These are phyloP conservation scores for Epichloe hybrida DNA, from an alignment of 2,329 filamentous ascomycete genomes.

Conservation along the genomic window DNA sequence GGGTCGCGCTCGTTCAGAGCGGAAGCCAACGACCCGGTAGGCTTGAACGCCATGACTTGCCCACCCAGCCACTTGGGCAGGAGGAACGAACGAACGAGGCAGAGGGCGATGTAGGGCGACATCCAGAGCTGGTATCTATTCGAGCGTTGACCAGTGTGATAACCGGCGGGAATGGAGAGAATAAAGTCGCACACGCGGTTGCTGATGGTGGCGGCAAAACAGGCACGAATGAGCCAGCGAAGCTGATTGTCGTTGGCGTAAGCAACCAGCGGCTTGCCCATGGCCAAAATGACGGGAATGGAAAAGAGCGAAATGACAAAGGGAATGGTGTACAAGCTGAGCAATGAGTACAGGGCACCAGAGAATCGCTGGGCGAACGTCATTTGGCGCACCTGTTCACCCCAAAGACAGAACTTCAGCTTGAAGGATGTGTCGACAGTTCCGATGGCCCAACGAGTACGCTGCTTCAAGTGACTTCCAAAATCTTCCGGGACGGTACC, in stretches of 20 bases:
- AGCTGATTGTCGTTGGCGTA: slow-evolving; percentile 39
- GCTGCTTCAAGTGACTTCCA: slow-evolving; percentile 42
- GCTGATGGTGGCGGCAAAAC: slow-evolving; percentile 35
- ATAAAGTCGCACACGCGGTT: slow-evolving; percentile 42
- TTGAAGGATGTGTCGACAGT: slow-evolving; percentile 47
- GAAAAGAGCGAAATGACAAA: slow-evolving; percentile 41
- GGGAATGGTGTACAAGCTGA: slow-evolving; percentile 42
- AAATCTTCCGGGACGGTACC: slow-evolving; percentile 46
- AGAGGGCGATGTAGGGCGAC: slow-evolving; percentile 46
- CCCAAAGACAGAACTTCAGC: slow-evolving; percentile 45
- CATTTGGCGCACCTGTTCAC: slow-evolving; percentile 39
- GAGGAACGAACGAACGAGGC: slow-evolving; percentile 42
- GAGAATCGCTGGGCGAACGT: slow-evolving; percentile 43
- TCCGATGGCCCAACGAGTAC: slow-evolving; percentile 40
- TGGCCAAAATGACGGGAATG: slow-evolving; percentile 44
- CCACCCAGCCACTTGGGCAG: slow-evolving; percentile 47
- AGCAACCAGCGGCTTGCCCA: slow-evolving; percentile 43
- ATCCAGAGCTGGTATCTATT: slow-evolving; percentile 47
- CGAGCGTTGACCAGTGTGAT: slow-evolving; percentile 44
- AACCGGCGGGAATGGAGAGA: slow-evolving; percentile 45
- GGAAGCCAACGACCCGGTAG: slow-evolving; percentile 43
- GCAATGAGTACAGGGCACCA: slow-evolving; percentile 41
- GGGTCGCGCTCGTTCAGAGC: slow-evolving; percentile 45
- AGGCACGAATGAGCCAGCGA: slow-evolving; percentile 43
- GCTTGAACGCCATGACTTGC: slow-evolving; percentile 43